Base-by-base conservation (phyloP, 441 rosid species). In the Jatropha multifida region DNA sequence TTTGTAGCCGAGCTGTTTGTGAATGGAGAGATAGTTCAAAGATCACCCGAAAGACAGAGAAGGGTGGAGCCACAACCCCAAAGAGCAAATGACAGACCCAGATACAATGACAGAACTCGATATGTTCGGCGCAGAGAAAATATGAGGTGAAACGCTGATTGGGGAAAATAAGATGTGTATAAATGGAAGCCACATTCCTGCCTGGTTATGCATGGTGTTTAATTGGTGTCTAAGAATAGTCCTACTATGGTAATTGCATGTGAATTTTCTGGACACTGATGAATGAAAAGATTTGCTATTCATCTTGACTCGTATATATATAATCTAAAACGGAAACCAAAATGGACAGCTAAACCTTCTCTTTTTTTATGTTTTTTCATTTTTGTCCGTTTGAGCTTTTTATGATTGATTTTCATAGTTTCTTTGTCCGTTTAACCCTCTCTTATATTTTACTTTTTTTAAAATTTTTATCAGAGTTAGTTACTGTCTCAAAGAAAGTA, bases 61-160 rank as follows among this genome's bases (percentile, higher is more conserved):
- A 85, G 97, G 79, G 97, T 94, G 77, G 95, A 90, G 70, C 97
- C 98, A 7, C 98, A 87, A 85, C 97, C 97, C 2, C 98, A 90
- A 86, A 88, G 97, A 86, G 90, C 92, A 15, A 88, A 90, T 59
- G 97, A 93, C 78, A 85, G 98, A 78, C 99, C 99, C 12, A 92
- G 99, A 85, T 96, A 94, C 85, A 96, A 96, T 69, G 99, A 93
- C 83, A 81, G 96, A 77, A 94, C 98, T 76, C 82, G 97, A 26
- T 95, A 92, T 32, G 91, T 88, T 38, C 93, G 98, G 18, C 94
- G 95, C 78, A 83, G 90, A 75, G 92, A 92, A 82, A 89, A 86
- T 78, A 80, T 76, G 70, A 82, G 90, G 26, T 88, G 83, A 89
- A 65, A 58, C 12, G 11, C 62, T 9, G 10, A 51, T 23, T 4